Percentiles rank a stretch among this genome's conserved stretches.
phyloP scores from a whole-genome alignment of 2,329 filamentous ascomycete species.

The Fusarium miscanthi region DNA sequence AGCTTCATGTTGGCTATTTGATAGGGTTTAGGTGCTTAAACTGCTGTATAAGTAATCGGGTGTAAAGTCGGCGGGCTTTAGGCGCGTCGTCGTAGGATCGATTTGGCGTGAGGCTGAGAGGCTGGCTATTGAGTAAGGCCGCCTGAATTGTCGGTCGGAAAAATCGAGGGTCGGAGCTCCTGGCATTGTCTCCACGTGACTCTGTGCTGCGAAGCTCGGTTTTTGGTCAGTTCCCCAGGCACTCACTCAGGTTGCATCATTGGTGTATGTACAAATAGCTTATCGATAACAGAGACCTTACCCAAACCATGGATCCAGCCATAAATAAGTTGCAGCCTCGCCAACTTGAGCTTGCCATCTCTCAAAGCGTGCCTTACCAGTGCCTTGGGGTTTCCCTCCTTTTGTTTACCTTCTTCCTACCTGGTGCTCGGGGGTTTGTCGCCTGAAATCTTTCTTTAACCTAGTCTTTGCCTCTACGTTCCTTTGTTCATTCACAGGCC shows the following conservation, averaged over 20 bases:
- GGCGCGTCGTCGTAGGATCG: slow-evolving; percentile 39
- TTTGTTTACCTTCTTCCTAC: slow-evolving; percentile 16
- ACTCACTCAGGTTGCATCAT: slow-evolving; percentile 15
- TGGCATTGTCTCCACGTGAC: slow-evolving; percentile 36
- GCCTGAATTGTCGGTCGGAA: slow-evolving; percentile 49
- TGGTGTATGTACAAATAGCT: slow-evolving; percentile 1
- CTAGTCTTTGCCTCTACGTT: background rate
- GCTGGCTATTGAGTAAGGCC: slow-evolving; percentile 35
- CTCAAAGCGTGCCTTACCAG: slow-evolving; percentile 25
- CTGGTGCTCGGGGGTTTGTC: slow-evolving; percentile 24
- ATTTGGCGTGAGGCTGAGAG: slow-evolving; percentile 47
- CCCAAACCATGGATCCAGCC: slow-evolving; percentile 12
- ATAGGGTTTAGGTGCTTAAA: slow-evolving; percentile 14
- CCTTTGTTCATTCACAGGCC: background rate
- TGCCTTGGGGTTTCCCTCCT: slow-evolving; percentile 24
- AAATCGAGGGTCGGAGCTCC: slow-evolving; percentile 45
- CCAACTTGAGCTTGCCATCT: slow-evolving; percentile 42
- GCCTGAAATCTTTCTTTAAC: background rate
- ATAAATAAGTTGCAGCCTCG: slow-evolving; percentile 46
- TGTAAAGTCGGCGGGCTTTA: slow-evolving; percentile 16
- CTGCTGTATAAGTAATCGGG: background rate
- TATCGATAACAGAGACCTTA: slow-evolving; percentile 36
- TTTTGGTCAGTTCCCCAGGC: background rate
- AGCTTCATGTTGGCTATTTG: slow-evolving; percentile 82
- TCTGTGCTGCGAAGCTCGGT: background rate